Evolutionary conservation across 2,329 filamentous ascomycete species (phyloP), one percentile per base, ranked within the genome.

Genomic region (Parasarocladium wereldwijsianum): DNA sequence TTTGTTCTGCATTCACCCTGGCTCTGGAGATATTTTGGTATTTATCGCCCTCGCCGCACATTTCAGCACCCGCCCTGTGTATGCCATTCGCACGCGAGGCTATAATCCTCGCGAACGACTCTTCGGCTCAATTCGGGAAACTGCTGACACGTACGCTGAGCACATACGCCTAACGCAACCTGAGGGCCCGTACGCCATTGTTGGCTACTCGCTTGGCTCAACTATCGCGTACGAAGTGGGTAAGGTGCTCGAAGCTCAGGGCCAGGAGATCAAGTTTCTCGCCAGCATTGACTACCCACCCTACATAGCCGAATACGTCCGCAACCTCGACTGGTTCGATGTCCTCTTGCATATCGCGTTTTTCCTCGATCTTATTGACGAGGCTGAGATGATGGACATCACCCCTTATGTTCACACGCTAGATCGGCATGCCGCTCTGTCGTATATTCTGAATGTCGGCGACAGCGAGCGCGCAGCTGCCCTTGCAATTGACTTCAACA

Each of bases 211-310:
- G 2, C 60, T 55, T 33, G 60, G 62, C 1, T 42, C 48, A 1
- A 58, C 58, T 32, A 35, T 63, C 1, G 54, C 56, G 1, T 66
- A 60, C 34, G 60, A 65, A 36, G 40, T 59, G 1, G 45, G 46
- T n/a, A 64, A 65, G 37, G 25, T 39, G 4, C 46, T 65, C 16
- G 54, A 62, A 26, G 19, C 26, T 0, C 26, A 46, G 7, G 52
- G 52, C 0, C 46, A 56, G n/a, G n/a, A n/a, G n/a, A n/a, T n/a
- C 8, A 26, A 37, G 2, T 64, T 63, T 39, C 38, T 60, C 1
- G 58, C 44, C 6, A 40, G 36, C 17, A 47, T 63, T 34, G 55
- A 65, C 36, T 49, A 55, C 9, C 57, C 58, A 3, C 60, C 58
- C 3, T 49, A 55, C 32, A 55, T 62, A 38, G 57, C 54, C 30